Conservation (phyloP, 495 filamentous ascomycete species). For the Corynascus novoguineensis region DNA sequence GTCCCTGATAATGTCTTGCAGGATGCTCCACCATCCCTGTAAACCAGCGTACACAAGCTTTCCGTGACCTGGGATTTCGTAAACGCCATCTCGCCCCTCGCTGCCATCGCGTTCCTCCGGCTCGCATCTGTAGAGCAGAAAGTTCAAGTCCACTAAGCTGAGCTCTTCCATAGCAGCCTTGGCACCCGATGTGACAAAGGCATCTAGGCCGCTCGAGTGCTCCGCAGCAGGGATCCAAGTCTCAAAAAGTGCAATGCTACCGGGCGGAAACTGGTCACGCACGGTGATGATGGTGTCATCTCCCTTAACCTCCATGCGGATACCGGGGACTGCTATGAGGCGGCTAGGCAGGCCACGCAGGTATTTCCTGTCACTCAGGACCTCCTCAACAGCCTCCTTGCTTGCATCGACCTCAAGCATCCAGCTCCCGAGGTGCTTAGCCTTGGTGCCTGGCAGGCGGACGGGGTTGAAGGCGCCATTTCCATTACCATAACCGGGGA, state of each 20-base stretch:
- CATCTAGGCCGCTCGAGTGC: conserved; percentile 72
- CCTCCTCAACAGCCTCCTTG: conserved; percentile 57
- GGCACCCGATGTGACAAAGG: conserved; percentile 74
- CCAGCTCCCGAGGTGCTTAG: conserved; percentile 82
- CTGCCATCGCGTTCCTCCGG: conserved; percentile 84
- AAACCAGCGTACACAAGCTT: conserved; percentile 90
- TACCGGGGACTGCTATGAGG: conserved; percentile 65
- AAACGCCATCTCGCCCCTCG: conserved; percentile 74
- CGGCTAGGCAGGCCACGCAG: conserved; percentile 77
- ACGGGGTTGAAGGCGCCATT: conserved; percentile 72
- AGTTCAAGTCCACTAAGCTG: conserved; percentile 79
- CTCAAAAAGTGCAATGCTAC: conserved; percentile 90
- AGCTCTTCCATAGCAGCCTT: conserved; percentile 70
- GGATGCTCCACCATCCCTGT: conserved; percentile 96
- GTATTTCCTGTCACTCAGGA: conserved; percentile 59
- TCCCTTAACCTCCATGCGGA: conserved; percentile 59
- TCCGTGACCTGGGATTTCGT: conserved; percentile 77
- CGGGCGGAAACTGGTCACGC: conserved; percentile 78
- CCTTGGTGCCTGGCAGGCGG: conserved; percentile 65
- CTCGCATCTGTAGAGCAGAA: conserved; percentile 85
- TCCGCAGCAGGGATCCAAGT: conserved; percentile 87
- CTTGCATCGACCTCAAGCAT: conserved; percentile 72
- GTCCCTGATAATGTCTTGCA: conserved; percentile 75
- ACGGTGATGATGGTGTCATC: conserved; percentile 74
- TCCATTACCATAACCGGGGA: conserved; percentile 76